A percentile compares a stretch with the other conserved stretches of the same genome.
Evolutionary conservation across 179 eudicot genomes (phyloP).

Genomic region (Amaranthus tricolor): DNA sequence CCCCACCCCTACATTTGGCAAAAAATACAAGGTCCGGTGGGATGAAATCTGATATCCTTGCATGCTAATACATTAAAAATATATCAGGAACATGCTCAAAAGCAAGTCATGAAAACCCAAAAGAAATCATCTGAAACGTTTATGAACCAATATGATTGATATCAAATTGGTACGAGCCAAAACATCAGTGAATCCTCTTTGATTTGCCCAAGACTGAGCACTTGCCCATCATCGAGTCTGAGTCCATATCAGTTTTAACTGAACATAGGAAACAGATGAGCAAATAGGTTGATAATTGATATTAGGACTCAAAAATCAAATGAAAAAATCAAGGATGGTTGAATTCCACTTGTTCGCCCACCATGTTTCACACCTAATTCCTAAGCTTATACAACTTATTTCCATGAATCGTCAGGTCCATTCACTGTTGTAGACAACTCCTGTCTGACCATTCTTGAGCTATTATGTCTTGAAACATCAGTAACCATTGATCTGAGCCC

Average conservation of each 20-base stretch:
- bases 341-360: slow-evolving; percentile 8
- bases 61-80: slow-evolving; percentile 20
- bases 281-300: neutral
- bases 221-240: slow-evolving; percentile 11
- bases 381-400: slow-evolving; percentile 18
- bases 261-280: neutral
- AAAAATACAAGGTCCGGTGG: slow-evolving; percentile 2
- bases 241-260: neutral
- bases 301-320: slow-evolving; percentile 12
- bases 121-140: slow-evolving; percentile 29
- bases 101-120: slow-evolving; percentile 15
- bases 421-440: neutral
- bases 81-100: slow-evolving; percentile 18
- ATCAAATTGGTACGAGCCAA: slow-evolving; percentile 13
- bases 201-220: slow-evolving; percentile 11
- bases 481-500: slow-evolving; percentile 89
- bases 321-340: slow-evolving; percentile 20
- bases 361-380: slow-evolving; percentile 14
- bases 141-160: slow-evolving; percentile 18
- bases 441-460: no score
- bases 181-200: slow-evolving; percentile 9
- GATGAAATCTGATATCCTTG: slow-evolving; percentile 17
- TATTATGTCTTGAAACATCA: slow-evolving; percentile 24
- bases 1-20: neutral
- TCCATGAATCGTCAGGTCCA: neutral